These are phyloP conservation scores for Zymoseptoria ardabiliae DNA, from an alignment of 2,329 filamentous ascomycete genomes.

Conservation along the genomic window DNA sequence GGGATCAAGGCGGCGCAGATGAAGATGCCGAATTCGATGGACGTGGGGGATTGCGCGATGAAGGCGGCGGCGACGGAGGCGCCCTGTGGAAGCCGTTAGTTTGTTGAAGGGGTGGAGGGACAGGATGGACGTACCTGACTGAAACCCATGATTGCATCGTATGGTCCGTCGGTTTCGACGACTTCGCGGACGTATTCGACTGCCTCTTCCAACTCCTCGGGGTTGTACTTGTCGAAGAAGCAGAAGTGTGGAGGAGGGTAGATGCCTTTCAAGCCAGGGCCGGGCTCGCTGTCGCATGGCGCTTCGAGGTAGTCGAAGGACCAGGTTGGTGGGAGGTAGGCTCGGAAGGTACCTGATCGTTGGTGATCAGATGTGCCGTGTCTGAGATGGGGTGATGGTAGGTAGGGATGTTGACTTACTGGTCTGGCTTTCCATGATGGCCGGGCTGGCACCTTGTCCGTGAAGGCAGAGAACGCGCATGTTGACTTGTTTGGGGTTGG, in stretches of 20 bases:
- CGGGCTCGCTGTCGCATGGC: constrained; percentile 1
- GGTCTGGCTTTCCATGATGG: background rate
- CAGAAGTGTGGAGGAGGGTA: constrained; percentile 3
- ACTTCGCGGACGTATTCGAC: constrained; percentile 3
- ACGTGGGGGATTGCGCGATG: background rate
- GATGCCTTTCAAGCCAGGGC: constrained; percentile 2
- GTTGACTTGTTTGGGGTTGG: background rate
- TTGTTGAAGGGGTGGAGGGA: background rate
- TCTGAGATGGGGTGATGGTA: background rate
- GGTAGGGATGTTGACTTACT: background rate
- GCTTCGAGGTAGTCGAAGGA: constrained; percentile 3
- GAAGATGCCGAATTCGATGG: constrained; percentile 3
- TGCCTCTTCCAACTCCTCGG: constrained; percentile 1
- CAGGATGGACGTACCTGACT: background rate
- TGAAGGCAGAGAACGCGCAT: constrained; percentile 8
- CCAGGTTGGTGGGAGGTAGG: background rate
- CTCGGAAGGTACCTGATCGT: background rate
- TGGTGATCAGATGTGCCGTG: background rate
- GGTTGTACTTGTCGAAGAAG: constrained; percentile 1
- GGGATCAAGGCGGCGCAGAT: constrained; percentile 2
- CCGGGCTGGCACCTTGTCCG: constrained; percentile 1
- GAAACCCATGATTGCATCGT: constrained; percentile 5
- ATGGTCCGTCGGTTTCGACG: constrained; percentile 4
- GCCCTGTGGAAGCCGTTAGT: background rate
- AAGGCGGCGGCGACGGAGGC: background rate